Percentiles rank a stretch among this genome's conserved stretches.
phyloP scores from a whole-genome alignment of 257 asterid genomes.

The Salvia miltiorrhiza region DNA sequence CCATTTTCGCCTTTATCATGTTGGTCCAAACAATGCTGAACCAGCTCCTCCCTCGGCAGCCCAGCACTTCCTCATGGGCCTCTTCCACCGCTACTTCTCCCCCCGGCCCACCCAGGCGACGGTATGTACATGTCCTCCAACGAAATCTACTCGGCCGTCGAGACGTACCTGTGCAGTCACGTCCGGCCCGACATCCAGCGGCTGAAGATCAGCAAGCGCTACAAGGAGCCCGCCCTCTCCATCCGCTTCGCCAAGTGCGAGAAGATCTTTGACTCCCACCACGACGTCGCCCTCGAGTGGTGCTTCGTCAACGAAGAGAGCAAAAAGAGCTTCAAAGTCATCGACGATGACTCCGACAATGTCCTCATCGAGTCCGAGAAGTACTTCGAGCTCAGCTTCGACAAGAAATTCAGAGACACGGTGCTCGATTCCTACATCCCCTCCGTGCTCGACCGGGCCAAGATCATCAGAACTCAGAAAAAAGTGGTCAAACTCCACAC shows the following conservation, averaged over 20 bases:
- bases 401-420: slow-evolving; percentile 31
- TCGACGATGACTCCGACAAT: slow-evolving; percentile 24
- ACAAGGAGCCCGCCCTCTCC: slow-evolving; percentile 32
- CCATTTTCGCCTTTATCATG: slow-evolving; percentile 49
- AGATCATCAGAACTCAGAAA: slow-evolving; percentile 28
- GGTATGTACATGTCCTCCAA: slow-evolving; percentile 53
- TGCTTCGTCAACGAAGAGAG: slow-evolving; percentile 35
- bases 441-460: slow-evolving; percentile 36
- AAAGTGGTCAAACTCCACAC: slow-evolving; percentile 53
- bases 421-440: slow-evolving; percentile 53
- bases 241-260: slow-evolving; percentile 50
- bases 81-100: slow-evolving; percentile 32
- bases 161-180: slow-evolving; percentile 49
- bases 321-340: slow-evolving; percentile 17
- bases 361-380: slow-evolving; percentile 29
- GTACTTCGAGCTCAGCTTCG: slow-evolving; percentile 54
- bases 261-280: slow-evolving; percentile 33
- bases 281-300: slow-evolving; percentile 50
- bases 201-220: slow-evolving; percentile 51
- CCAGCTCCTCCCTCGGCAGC: slow-evolving; percentile 54
- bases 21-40: slow-evolving; percentile 51
- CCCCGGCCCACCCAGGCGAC: slow-evolving; percentile 21
- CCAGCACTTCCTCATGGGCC: slow-evolving; percentile 29
- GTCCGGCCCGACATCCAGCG: slow-evolving; percentile 39
- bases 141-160: slow-evolving; percentile 54